Evolutionary conservation across 83 land plant species (phyloP).

Genomic region (Picea abies): DNA sequence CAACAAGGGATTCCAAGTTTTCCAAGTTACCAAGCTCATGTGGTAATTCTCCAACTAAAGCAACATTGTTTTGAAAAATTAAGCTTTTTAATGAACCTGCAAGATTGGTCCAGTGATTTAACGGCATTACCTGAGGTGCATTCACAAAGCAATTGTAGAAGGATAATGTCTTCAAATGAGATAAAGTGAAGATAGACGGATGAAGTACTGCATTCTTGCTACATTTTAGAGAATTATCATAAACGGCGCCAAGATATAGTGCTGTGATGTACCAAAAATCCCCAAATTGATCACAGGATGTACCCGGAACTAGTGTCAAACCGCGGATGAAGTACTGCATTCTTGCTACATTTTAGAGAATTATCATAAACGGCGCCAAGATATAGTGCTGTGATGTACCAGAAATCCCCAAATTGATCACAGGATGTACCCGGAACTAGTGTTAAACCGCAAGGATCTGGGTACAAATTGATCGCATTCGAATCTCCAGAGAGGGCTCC

Average conservation of each 20-base stretch:
- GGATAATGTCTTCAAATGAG: constrained; percentile 21
- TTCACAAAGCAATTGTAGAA: constrained; percentile 38
- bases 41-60: constrained; percentile 36
- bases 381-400: constrained; percentile 53
- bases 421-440: constrained; percentile 53
- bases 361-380: constrained; percentile 52
- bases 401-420: constrained; percentile 41
- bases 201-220: constrained; percentile 26
- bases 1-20: constrained; percentile 35
- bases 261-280: constrained; percentile 54
- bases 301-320: constrained; percentile 55
- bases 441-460: constrained; percentile 67
- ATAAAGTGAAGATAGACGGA: constrained; percentile 9
- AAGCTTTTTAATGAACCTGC: constrained; percentile 24
- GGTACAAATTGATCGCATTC: constrained; percentile 50
- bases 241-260: constrained; percentile 43
- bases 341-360: constrained; percentile 37
- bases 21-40: constrained; percentile 21
- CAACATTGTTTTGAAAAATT: constrained; percentile 33
- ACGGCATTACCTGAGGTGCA: constrained; percentile 18
- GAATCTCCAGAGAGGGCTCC: constrained; percentile 29
- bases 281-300: constrained; percentile 45
- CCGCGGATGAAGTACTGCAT: no score
- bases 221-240: constrained; percentile 53
- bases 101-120: constrained; percentile 20